Evolutionary conservation across 73 alveolate species (phyloP), one percentile per base, ranked within the genome.

Genomic region (Paramecium sexaurelia): DNA sequence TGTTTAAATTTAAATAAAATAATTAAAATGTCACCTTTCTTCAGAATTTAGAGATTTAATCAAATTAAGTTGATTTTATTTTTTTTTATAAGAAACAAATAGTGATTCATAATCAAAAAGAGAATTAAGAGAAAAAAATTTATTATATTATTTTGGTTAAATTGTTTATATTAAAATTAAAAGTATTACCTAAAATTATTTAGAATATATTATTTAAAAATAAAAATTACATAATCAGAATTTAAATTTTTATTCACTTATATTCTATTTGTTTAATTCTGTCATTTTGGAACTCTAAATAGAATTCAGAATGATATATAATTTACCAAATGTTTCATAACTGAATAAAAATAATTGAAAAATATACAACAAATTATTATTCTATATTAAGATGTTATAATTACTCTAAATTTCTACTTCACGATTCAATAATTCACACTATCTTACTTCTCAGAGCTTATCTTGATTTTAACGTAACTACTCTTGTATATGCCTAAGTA

Each of bases 361-460:
- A 5, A 10, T 35, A 32, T 71, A 71, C 86, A n/a, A 61, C n/a
- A 33, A 35, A 15, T 7, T 35, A 71, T 17, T 22, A 33, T 17
- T 33, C 86, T 8, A 71, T 2, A 71, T 71, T 71, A 27, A 27
- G 55, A 71, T 71, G 86, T 35, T 71, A 20, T 4, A 71, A 37
- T 35, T 71, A 37, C 56, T 71, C 86, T 37, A 71, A 5, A 71
- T 71, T 33, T 36, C 56, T 36, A 71, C 56, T 71, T 71, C 86
- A 33, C 86, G 55, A 71, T 35, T 71, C 9, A 35, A 71, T 7
- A 71, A 20, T 27, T 71, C 56, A 61, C 47, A 61, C 67, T 51
- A 51, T 17, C 67, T 51, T 51, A 17, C 67, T 17, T 51, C 33
- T 17, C 67, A 9, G 17, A 15, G 29, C 67, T 51, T 61, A 61